phyloP scores from a whole-genome alignment of 371 early-diverging fungal species.

The Mucor mucedo region DNA sequence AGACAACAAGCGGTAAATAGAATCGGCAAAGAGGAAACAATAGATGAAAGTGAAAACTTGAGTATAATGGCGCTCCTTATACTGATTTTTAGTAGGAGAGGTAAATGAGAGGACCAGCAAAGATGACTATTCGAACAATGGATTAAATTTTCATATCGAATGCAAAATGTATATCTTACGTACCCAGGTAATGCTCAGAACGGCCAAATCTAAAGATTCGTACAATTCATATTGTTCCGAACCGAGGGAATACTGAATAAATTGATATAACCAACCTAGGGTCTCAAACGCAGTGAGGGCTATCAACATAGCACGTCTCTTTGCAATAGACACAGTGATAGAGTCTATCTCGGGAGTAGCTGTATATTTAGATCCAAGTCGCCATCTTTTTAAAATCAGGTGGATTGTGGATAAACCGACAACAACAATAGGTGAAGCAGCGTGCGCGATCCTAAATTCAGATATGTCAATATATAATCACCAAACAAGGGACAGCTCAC shows the following conservation, averaged over 20 bases:
- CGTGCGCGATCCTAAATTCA: conserved; percentile 3
- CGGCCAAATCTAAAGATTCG: conserved; percentile 3
- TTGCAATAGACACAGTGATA: conserved; percentile 8
- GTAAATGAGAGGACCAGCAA: conserved; percentile 16
- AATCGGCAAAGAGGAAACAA: conserved; percentile 4
- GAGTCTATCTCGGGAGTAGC: conserved; percentile 4
- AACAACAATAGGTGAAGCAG: conserved; percentile 9
- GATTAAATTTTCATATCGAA: neutral
- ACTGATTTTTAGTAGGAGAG: conserved; percentile 26
- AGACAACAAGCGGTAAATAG: conserved; percentile 1
- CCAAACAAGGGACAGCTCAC: neutral
- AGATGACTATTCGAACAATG: conserved; percentile 3
- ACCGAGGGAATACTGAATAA: conserved; percentile 5
- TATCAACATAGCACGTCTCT: conserved; percentile 8
- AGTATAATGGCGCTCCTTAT: conserved; percentile 21
- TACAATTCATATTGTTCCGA: conserved; percentile 3
- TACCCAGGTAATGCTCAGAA: conserved; percentile 23
- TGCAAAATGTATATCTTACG: neutral
- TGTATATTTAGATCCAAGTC: conserved; percentile 8
- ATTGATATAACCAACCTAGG: conserved; percentile 10
- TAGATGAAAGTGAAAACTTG: conserved; percentile 17
- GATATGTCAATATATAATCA: neutral
- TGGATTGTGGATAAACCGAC: conserved; percentile 3
- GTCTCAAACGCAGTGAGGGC: conserved; percentile 6
- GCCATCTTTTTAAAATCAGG: conserved; percentile 10